These are phyloP conservation scores for Circinella umbellata DNA, from an alignment of 371 early-diverging fungal species.

Conservation along the genomic window DNA sequence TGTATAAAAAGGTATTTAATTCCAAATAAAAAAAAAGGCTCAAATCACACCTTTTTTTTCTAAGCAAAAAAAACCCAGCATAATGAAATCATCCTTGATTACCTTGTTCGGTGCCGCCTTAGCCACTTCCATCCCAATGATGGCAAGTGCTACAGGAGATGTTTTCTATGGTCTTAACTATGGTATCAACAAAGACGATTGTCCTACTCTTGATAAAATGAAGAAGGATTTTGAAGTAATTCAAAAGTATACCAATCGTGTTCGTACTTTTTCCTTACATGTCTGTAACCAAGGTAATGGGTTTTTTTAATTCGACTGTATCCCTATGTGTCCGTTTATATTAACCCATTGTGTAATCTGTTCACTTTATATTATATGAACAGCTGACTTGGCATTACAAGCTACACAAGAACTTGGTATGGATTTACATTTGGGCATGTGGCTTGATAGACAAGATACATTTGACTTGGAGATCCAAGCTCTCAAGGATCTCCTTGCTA, in stretches of 20 bases:
- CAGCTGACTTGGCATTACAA: constrained; percentile 48
- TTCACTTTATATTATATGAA: too few species aligned
- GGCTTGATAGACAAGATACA: constrained; percentile 59
- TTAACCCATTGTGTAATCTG: too few species aligned
- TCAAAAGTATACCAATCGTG: constrained; percentile 54
- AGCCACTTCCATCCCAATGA: neutral
- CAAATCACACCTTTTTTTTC: too few species aligned
- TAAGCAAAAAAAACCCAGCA: neutral
- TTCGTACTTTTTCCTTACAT: constrained; percentile 58
- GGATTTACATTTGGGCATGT: constrained; percentile 65
- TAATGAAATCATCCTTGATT: constrained; percentile 4
- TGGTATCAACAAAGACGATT: constrained; percentile 56
- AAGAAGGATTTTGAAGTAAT: constrained; percentile 52
- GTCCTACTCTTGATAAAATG: constrained; percentile 55
- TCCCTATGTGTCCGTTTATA: too few species aligned
- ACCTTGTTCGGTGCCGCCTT: constrained; percentile 4
- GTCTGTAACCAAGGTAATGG: constrained; percentile 62
- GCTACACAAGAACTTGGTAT: constrained; percentile 62
- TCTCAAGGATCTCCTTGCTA: constrained; percentile 42
- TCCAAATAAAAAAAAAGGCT: too few species aligned
- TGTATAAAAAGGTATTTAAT: too few species aligned
- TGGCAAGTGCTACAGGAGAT: neutral
- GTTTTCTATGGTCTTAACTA: constrained; percentile 61
- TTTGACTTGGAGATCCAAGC: constrained; percentile 55
- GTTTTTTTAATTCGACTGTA: too few species aligned